phyloP scores from a whole-genome alignment of 192 early-diverging fungal species.

The Backusella luteola region DNA sequence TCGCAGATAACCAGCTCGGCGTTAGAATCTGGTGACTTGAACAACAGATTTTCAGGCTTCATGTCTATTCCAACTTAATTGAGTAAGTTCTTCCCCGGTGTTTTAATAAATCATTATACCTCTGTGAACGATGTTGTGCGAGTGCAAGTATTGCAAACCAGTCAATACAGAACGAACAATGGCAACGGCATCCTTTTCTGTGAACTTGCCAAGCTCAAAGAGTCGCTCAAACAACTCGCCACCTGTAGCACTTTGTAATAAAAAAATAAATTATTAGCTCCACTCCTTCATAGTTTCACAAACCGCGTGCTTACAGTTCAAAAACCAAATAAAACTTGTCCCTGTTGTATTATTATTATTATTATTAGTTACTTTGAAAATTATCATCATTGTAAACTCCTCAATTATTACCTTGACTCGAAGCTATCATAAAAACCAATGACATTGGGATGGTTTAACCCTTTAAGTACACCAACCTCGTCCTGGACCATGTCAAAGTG shows the following conservation, averaged over 20 bases:
- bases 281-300: background rate
- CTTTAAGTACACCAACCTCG: slow-evolving; percentile 87
- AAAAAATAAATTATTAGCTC: background rate
- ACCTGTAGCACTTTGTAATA: slow-evolving; percentile 55
- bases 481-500: slow-evolving; percentile 88
- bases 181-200: slow-evolving; percentile 76
- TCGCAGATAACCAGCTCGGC: slow-evolving; percentile 84
- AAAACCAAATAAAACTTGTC: slow-evolving; percentile 77
- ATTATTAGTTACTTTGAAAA: background rate
- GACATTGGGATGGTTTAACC: slow-evolving; percentile 85
- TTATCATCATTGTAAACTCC: background rate
- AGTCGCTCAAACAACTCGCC: slow-evolving; percentile 90
- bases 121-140: slow-evolving; percentile 83
- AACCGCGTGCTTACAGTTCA: slow-evolving; percentile 54
- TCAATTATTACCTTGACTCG: slow-evolving; percentile 35
- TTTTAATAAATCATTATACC: slow-evolving; percentile 36
- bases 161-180: slow-evolving; percentile 73
- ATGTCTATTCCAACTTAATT: slow-evolving; percentile 44
- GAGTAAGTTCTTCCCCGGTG: background rate
- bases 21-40: slow-evolving; percentile 56
- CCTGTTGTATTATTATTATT: slow-evolving; percentile 25
- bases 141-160: slow-evolving; percentile 84
- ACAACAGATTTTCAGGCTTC: slow-evolving; percentile 90
- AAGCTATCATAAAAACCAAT: slow-evolving; percentile 83
- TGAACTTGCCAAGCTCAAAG: slow-evolving; percentile 73